Evolutionary conservation across 2,329 filamentous ascomycete species (phyloP).

Genomic region (Akanthomyces dipterigenus): DNA sequence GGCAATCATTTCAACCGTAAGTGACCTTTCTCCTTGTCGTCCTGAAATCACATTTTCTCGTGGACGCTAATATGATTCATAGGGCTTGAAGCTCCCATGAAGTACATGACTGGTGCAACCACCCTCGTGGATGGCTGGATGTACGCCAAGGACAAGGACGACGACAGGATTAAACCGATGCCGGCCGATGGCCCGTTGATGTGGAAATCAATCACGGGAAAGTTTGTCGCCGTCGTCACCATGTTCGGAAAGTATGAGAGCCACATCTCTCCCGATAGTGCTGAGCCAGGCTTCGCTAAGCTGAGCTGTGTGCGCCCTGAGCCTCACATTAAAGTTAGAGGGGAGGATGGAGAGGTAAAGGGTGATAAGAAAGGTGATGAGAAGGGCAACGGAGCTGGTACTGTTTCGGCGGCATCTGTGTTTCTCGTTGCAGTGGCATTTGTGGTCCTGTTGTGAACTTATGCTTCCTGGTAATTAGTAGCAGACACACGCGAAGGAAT

Average conservation of each 20-base stretch:
- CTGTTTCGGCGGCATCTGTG: neutral
- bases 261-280: neutral
- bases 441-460: neutral
- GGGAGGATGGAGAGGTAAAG: neutral
- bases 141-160: neutral
- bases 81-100: neutral
- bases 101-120: neutral
- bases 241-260: slow-evolving; percentile 14
- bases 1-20: neutral
- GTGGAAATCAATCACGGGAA: neutral
- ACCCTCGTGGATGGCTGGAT: neutral
- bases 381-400: neutral
- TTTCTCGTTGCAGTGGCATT: neutral
- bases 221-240: slow-evolving; percentile 9
- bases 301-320: slow-evolving; percentile 6
- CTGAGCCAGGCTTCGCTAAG: neutral
- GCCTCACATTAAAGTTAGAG: slow-evolving; percentile 4
- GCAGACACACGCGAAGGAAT: neutral
- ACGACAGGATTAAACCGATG: neutral
- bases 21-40: neutral
- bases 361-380: slow-evolving; percentile 1
- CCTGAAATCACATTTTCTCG: neutral
- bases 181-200: neutral
- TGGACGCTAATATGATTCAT: neutral
- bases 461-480: neutral